Conservation (phyloP, 257 asterid genomes). For the Scutellaria baicalensis region DNA sequence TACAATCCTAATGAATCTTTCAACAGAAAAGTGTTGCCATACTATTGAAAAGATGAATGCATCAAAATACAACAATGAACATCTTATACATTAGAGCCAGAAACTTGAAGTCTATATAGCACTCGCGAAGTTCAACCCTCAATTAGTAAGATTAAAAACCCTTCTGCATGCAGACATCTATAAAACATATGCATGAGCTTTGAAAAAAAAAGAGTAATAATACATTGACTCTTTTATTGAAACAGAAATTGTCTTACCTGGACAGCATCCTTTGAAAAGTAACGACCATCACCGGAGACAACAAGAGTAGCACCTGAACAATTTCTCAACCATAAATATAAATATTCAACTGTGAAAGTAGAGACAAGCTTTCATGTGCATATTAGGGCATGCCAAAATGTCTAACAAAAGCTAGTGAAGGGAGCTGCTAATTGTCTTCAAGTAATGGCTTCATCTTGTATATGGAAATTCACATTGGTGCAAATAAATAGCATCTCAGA, state of each 20-base stretch:
- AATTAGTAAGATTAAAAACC: background rate
- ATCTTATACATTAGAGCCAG: background rate
- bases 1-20: background rate
- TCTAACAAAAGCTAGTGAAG: background rate
- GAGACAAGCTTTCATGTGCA: slow-evolving; percentile 6
- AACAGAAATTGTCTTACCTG: slow-evolving; percentile 43
- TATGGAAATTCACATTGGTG: background rate
- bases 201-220: background rate
- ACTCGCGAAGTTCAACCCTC: background rate
- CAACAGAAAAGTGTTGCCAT: background rate
- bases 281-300: slow-evolving; percentile 99
- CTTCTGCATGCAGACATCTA: background rate
- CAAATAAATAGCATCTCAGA: background rate
- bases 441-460: background rate
- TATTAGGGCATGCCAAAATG: background rate
- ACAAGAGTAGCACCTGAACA: slow-evolving; percentile 88
- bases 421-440: background rate
- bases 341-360: background rate
- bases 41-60: background rate
- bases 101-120: background rate
- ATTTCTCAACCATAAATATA: slow-evolving; percentile 11
- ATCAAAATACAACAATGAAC: background rate
- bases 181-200: background rate
- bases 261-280: slow-evolving; percentile 86
- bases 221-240: background rate